Evolutionary conservation across 2,329 filamentous ascomycete genomes (phyloP), one percentile per base, ranked within the genome.

Genomic region (Parafenestella ontariensis): DNA sequence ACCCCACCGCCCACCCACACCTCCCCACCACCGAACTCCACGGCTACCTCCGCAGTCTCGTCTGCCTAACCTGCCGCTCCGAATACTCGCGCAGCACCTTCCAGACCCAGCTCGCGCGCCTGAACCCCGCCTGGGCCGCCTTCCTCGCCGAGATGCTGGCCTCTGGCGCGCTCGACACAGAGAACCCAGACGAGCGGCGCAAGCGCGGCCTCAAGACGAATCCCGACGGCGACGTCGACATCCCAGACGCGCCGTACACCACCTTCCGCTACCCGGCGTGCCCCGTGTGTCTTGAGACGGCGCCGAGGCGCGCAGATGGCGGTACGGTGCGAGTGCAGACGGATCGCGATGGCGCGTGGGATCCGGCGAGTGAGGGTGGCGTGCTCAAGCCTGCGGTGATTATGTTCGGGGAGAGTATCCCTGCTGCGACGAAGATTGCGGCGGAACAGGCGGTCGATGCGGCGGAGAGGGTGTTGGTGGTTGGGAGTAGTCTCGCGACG

Each of bases 371-470:
- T 18, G 59, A 60, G 18, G 91, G 87, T 0, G 95, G 94, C 2
- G 86, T 98, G 33, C 75, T 99, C 50, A 98, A 98, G 71, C 95
- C 95, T 3, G 91, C 91, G 0, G 93, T 99, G 2, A 88, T 93
- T 66, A 97, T 98, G 92, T 98, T 98, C 73, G 95, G 95, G 15
- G 95, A 98, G 76, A 93, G 87, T 55, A 96, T 98, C 45, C 81
- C 85, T 0, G 75, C 78, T 1, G 68, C 77, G 1, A 87, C 93
- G 31, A 97, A 96, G 74, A 75, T 79, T 1, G 87, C 87, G 0
- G 94, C 93, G 1, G 93, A 98, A 70, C 78, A 86, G 24, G 89
- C 90, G 11, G 86, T 98, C 45, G 91, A 97, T 68, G 83, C 83
- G 24, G 90, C 73, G 17, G 87, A 87, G 5, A 85, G 86, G 54